Base-by-base conservation (phyloP, 1,284 basidiomycete species). In the Ganoderma resinaceum region DNA sequence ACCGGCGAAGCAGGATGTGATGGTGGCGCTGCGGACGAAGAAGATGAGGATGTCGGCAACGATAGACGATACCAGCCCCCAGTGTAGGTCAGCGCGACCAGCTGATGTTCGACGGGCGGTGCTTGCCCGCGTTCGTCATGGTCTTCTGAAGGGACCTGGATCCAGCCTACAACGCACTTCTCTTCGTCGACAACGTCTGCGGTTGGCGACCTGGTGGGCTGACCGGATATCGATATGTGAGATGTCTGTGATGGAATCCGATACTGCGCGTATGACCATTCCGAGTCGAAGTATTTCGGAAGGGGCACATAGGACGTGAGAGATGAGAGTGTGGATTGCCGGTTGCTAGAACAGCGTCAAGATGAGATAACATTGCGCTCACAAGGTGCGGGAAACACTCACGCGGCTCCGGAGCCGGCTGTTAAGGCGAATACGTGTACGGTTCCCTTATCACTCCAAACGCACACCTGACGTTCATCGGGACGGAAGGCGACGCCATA, bases 361-460 rank as follows among this genome's bases (percentile, higher is more conserved):
- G 35, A 72, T 52, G 58, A 52, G 31, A 62, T n/a, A 16, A 46
- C 33, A 11, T 46, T 23, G 35, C 49, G n/a, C 31, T 52, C 43
- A 38, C 40, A 49, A 7, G 35, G 35, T 33, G 14, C 37, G 67
- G 38, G 63, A 37, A 55, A 49, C 14, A 86, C 91, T 84, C 78
- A 93, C 91, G 88, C 87, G 70, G 86, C 78, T 12, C 88, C 88
- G 43, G 90, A 87, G 37, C 85, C 83, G 52, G 85, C 83, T n/a
- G 79, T 80, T 67, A 97, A 86, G 40, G 91, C 89, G 79, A 96
- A 96, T 29, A 97, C 85, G 78, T 99, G 96, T 4, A 99, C 89
- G 0, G 97, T 99, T 46, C 97, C 96, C 82, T 98, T 98, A 80
- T 99, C 97, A 78, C 95, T 97, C 93, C 95, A 95, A 11, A 94